Percentiles rank a stretch among this genome's conserved stretches.
Evolutionary conservation across 768 basidiomycete genomes (phyloP).

Genomic region (Chiua virens): DNA sequence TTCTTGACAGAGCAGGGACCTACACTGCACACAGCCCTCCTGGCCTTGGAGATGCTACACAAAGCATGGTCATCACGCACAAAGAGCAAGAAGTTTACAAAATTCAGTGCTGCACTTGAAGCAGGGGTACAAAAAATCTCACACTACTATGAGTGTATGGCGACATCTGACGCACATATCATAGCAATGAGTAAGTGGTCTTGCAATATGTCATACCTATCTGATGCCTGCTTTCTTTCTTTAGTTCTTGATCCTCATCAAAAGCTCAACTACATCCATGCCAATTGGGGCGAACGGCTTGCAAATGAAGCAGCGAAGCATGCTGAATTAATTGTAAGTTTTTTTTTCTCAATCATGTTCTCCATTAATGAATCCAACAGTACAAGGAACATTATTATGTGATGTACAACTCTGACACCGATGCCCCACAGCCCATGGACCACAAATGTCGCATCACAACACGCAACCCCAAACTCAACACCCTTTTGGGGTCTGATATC

Average conservation of each 20-base stretch:
- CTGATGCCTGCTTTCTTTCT: background rate
- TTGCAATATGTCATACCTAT: background rate
- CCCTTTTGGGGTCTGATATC: background rate
- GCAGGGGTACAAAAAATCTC: background rate
- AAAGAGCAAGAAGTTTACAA: constrained; percentile 1
- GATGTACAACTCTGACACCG: background rate
- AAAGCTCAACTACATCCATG: constrained; percentile 3
- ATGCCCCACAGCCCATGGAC: background rate
- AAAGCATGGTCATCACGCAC: background rate
- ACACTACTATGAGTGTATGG: background rate
- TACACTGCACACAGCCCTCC: background rate
- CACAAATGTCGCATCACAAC: background rate
- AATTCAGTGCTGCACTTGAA: background rate
- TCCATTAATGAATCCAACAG: background rate
- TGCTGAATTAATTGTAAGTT: background rate
- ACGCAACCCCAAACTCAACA: background rate
- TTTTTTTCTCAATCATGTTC: background rate
- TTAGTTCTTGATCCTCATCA: constrained; percentile 5
- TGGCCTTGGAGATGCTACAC: background rate
- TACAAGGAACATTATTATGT: constrained; percentile 1
- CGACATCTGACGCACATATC: background rate
- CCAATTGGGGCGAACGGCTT: constrained; percentile 1
- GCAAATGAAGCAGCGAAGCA: background rate
- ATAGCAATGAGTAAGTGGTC: constrained; percentile 10
- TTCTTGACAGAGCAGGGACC: constrained; percentile 5